A percentile compares a stretch with the other conserved stretches of the same genome.
Evolutionary conservation across 805 yeast species (phyloP).

Genomic region (Starmerella geochares): DNA sequence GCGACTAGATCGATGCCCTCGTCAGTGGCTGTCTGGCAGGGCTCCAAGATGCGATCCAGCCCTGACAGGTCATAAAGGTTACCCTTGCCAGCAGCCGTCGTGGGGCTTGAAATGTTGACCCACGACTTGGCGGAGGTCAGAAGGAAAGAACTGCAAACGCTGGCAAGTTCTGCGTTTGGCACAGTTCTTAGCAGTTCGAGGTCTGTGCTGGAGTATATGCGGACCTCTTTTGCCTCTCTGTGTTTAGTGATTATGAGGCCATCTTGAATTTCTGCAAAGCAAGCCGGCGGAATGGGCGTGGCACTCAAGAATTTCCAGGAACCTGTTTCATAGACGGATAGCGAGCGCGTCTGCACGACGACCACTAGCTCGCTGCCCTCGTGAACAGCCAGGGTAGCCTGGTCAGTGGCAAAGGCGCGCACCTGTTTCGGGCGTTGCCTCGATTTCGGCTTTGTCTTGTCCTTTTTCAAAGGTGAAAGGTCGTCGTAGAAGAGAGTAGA

Average conservation of each 20-base stretch:
- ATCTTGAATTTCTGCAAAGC: slow-evolving; percentile 11
- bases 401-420: slow-evolving; percentile 9
- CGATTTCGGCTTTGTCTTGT: not conserved
- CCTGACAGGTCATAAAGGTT: not conserved
- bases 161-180: not conserved
- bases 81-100: not conserved
- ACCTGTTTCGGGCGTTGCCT: not conserved
- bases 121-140: not conserved
- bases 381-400: slow-evolving; percentile 14
- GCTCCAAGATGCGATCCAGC: not conserved
- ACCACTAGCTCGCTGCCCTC: slow-evolving; percentile 2
- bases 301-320: slow-evolving; percentile 6
- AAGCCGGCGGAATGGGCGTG: not conserved
- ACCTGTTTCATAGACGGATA: not conserved
- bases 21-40: not conserved
- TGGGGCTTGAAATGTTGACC: not conserved
- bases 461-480: not conserved
- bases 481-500: not conserved
- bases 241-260: slow-evolving; percentile 4
- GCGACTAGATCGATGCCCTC: not conserved
- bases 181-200: not conserved
- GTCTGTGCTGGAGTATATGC: not conserved
- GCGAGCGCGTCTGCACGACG: slow-evolving; percentile 11
- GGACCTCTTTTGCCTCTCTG: not conserved
- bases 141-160: not conserved